Evolutionary conservation across 768 basidiomycete species (phyloP).

Genomic region (Lanmaoa pseudosensibilis): DNA sequence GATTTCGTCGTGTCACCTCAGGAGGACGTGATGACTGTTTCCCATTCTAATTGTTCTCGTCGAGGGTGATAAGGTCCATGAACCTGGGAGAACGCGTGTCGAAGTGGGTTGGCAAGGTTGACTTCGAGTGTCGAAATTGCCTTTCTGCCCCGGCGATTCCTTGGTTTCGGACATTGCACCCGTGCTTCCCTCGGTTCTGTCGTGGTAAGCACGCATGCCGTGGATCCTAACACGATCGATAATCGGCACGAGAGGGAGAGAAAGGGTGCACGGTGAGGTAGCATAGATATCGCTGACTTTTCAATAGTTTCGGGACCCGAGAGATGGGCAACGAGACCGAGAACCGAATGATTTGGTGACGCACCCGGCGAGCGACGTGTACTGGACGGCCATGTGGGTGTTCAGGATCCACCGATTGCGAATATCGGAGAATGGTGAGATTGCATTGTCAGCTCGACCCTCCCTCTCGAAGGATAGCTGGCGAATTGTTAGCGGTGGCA

Average conservation of each 20-base stretch:
- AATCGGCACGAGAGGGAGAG: neutral
- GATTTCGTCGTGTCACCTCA: neutral
- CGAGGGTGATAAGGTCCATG: neutral
- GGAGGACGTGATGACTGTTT: neutral
- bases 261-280: neutral
- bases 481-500: neutral
- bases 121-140: neutral
- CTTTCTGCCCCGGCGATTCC: neutral
- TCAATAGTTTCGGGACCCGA: neutral
- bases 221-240: neutral
- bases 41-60: neutral
- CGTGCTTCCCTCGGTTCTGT: neutral
- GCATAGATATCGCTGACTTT: too few relatives aligned
- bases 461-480: neutral
- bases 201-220: neutral
- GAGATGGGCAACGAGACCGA: neutral
- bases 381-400: neutral
- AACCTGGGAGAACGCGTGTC: neutral
- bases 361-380: neutral
- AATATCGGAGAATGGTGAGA: neutral
- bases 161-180: neutral
- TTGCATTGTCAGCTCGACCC: neutral
- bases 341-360: neutral
- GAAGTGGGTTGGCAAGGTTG: neutral
- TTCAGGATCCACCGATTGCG: neutral